Percentiles rank a stretch among this genome's conserved stretches.
These are phyloP conservation scores for Naematelia encephala DNA, from an alignment of 768 basidiomycete species.

Conservation along the genomic window DNA sequence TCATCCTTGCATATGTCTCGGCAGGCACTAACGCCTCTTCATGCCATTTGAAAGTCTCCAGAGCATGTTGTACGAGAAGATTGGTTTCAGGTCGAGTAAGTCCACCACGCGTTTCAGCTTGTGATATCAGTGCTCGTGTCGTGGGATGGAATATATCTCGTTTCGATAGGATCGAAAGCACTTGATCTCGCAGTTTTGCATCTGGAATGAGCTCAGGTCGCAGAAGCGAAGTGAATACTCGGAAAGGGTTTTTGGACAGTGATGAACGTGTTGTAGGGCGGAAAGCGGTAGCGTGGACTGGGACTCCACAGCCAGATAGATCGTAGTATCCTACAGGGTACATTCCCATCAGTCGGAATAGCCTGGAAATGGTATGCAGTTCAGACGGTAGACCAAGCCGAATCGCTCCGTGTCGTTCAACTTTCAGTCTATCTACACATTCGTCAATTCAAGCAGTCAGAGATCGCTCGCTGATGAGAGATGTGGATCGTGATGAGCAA, in stretches of 20 bases:
- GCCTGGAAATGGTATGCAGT: constrained; percentile 28
- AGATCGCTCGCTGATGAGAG: too few species aligned
- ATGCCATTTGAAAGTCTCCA: constrained; percentile 47
- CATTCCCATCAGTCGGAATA: constrained; percentile 43
- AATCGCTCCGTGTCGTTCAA: constrained; percentile 47
- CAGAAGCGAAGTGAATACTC: constrained; percentile 43
- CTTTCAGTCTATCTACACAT: constrained; percentile 28
- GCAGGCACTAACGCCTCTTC: constrained; percentile 24
- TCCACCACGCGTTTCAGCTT: constrained; percentile 34
- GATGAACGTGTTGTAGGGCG: constrained; percentile 26
- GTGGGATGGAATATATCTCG: constrained; percentile 37
- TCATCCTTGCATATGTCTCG: constrained; percentile 31
- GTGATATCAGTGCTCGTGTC: constrained; percentile 17
- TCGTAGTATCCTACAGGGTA: constrained; percentile 47
- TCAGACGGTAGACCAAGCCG: constrained; percentile 38
- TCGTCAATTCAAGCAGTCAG: not conserved
- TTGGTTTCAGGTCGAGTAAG: constrained; percentile 16
- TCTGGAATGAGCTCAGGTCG: constrained; percentile 39
- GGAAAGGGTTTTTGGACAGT: constrained; percentile 40
- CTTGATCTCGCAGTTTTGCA: constrained; percentile 21
- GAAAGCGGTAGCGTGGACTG: constrained; percentile 47
- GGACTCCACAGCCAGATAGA: constrained; percentile 30
- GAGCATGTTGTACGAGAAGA: constrained; percentile 24
- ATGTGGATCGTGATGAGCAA: too few species aligned
- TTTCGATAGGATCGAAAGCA: constrained; percentile 17